Evolutionary conservation across 345 rosid species (phyloP).

Genomic region (Citrus cavaleriei): DNA sequence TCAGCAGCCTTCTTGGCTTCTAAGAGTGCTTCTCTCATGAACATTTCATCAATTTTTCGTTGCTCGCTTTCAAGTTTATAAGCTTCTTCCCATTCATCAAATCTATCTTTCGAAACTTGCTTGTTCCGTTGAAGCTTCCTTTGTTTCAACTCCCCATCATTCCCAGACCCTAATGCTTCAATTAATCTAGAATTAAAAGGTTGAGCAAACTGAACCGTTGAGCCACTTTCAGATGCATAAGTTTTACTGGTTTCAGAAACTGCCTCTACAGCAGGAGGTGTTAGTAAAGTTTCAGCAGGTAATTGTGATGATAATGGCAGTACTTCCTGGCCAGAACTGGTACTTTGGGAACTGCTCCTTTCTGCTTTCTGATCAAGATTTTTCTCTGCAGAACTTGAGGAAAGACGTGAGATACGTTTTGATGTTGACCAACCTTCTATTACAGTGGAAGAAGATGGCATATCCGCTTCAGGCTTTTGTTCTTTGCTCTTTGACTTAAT

Average conservation of each 20-base stretch:
- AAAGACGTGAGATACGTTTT: conserved; percentile 25
- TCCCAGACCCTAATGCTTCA: conserved; percentile 34
- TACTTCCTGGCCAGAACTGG: conserved; percentile 30
- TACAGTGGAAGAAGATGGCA: conserved; percentile 27
- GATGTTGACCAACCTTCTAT: conserved; percentile 41
- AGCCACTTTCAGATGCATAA: conserved; percentile 32
- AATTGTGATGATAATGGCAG: conserved; percentile 29
- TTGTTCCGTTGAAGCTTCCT: conserved; percentile 67
- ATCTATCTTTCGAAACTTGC: conserved; percentile 71
- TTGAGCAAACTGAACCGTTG: conserved; percentile 33
- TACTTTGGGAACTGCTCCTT: conserved; percentile 21
- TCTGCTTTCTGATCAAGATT: conserved; percentile 27
- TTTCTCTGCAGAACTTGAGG: conserved; percentile 41
- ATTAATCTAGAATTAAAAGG: conserved; percentile 32
- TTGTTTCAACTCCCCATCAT: conserved; percentile 44
- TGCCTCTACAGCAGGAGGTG: conserved; percentile 27
- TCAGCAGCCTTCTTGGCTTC: conserved; percentile 98
- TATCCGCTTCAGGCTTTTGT: conserved; percentile 31
- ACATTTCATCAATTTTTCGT: conserved; percentile 70
- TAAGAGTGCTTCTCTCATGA: conserved; percentile 87
- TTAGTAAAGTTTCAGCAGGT: conserved; percentile 33
- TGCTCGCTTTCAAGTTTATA: conserved; percentile 63
- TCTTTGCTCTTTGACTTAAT: conserved; percentile 24
- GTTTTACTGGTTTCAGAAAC: conserved; percentile 34
- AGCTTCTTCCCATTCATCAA: conserved; percentile 99